Evolutionary conservation across 179 eudicot species (phyloP), one percentile per base, ranked within the genome.

Genomic region (Beta macrorhiza): DNA sequence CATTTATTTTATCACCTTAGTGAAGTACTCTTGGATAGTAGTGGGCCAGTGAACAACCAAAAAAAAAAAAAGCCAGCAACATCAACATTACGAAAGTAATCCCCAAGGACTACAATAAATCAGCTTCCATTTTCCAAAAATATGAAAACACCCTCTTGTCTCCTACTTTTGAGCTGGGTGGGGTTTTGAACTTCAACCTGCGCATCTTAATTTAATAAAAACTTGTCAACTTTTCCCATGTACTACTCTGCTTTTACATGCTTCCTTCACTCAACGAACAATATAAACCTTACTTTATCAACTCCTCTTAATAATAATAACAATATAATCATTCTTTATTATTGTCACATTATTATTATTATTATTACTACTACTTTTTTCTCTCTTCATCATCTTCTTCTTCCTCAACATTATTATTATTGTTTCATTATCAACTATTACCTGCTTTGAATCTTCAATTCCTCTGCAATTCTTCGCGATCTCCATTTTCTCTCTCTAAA

Each of bases 381-480:
- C 22, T n/a, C 17, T 77, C 72, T 15, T 71, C 62, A 53, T 51
- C 74, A 3, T n/a, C 37, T 32, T 71, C 77, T 65, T 65, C 65
- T 77, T 62, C 76, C 1, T 52, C 76, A 20, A 16, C 61, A 59
- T 65, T 10, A 67, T 11, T 15, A 44, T 42, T 13, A 47, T 72
- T 15, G 16, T 71, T 70, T 51, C 75, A 77, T 84, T 37, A 62
- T 71, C 80, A 61, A 69, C 71, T 78, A 80, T 76, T 71, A 79
- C 71, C 44, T 52, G 7, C 77, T 83, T 75, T 74, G 76, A 83
- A 79, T 78, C 82, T 83, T 69, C 79, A 78, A 61, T 63, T 74
- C 62, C 62, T 76, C 44, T 71, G 80, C 75, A 84, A 80, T 75
- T 80, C 14, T 74, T 79, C 79, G 73, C 85, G 69, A 73, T 83